phyloP scores from a whole-genome alignment of 352 stramenopile species.

The Pythium folliculosum region DNA sequence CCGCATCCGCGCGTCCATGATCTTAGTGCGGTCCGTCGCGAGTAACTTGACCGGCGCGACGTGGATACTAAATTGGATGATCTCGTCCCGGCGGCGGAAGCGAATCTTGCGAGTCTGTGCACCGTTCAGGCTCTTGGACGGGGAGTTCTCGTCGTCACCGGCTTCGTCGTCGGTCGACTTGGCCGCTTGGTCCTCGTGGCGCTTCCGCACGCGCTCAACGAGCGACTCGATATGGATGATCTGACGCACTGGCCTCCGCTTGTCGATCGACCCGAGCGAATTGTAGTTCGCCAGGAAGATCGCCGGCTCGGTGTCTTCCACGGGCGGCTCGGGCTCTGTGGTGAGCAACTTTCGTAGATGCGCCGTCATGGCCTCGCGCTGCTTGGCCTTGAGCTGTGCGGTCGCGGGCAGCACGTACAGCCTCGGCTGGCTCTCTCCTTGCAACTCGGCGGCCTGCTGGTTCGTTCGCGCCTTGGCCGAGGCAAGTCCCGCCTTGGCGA shows the following conservation, averaged over 20 bases:
- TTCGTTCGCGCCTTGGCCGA: constrained; percentile 47
- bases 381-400: constrained; percentile 24
- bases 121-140: constrained; percentile 4
- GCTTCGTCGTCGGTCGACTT: constrained; percentile 26
- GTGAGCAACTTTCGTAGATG: constrained; percentile 26
- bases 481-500: constrained; percentile 42
- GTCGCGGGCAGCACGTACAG: constrained; percentile 34
- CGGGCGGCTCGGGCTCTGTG: constrained; percentile 14
- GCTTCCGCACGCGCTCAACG: constrained; percentile 46
- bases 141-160: background rate
- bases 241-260: constrained; percentile 50
- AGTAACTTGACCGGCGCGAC: constrained; percentile 4
- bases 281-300: constrained; percentile 63
- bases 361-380: constrained; percentile 24
- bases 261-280: constrained; percentile 62
- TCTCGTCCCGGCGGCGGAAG: constrained; percentile 7
- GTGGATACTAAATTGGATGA: constrained; percentile 3
- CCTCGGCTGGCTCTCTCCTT: constrained; percentile 28
- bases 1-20: constrained; percentile 22
- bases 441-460: constrained; percentile 44
- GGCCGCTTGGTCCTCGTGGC: constrained; percentile 27
- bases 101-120: constrained; percentile 2
- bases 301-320: constrained; percentile 35
- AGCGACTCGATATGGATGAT: constrained; percentile 60
- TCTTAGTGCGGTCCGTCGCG: constrained; percentile 34